These are phyloP conservation scores for Salix arbutifolia DNA, from an alignment of 345 rosid genomes.

Conservation along the genomic window DNA sequence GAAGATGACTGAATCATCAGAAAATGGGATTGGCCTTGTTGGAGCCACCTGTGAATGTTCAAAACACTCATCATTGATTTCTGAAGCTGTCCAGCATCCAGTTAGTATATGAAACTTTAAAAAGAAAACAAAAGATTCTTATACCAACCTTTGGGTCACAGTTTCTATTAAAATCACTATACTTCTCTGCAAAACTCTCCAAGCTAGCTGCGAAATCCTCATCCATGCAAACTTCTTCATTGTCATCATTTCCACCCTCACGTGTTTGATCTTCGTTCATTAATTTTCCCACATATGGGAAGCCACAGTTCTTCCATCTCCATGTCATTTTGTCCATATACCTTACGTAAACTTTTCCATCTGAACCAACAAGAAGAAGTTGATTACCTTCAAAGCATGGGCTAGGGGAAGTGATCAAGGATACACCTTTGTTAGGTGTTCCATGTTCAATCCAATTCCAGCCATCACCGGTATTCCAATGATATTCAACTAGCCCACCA, in stretches of 20 bases:
- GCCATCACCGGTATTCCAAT: slow-evolving; percentile 60
- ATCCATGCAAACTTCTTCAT: slow-evolving; percentile 32
- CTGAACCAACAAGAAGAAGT: slow-evolving; percentile 53
- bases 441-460: slow-evolving; percentile 75
- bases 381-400: slow-evolving; percentile 53
- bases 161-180: slow-evolving; percentile 17
- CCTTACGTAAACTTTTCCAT: slow-evolving; percentile 54
- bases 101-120: not conserved
- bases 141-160: slow-evolving; percentile 41
- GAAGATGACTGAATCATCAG: slow-evolving; percentile 49
- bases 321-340: slow-evolving; percentile 49
- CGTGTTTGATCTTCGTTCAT: slow-evolving; percentile 16
- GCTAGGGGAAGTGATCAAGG: slow-evolving; percentile 51
- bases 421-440: slow-evolving; percentile 47
- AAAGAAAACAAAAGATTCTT: not conserved
- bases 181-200: slow-evolving; percentile 25
- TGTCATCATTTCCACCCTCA: not conserved
- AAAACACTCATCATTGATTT: slow-evolving; percentile 6
- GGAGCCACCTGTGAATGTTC: slow-evolving; percentile 46
- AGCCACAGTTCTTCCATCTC: slow-evolving; percentile 58
- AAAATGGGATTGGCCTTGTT: slow-evolving; percentile 58
- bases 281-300: slow-evolving; percentile 26
- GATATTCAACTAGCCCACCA: slow-evolving; percentile 60
- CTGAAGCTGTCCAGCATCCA: slow-evolving; percentile 1
- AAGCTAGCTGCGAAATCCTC: slow-evolving; percentile 27